These are phyloP conservation scores for Dryadomyces quercivorus DNA, from an alignment of 2,329 filamentous ascomycete species.

Conservation along the genomic window DNA sequence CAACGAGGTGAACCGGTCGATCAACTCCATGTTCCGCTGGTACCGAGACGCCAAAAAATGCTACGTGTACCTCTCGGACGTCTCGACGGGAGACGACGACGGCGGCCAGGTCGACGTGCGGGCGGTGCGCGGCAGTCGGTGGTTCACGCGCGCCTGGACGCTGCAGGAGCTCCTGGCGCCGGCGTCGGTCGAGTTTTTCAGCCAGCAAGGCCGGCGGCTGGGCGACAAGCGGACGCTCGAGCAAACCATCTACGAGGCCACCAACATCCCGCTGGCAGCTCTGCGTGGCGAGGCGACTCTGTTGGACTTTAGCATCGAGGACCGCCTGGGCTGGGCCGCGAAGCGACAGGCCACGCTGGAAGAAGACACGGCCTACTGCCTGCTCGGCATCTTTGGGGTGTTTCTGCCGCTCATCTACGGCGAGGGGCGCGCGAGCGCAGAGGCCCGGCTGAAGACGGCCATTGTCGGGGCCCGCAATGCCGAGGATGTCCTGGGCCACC, in stretches of 20 bases:
- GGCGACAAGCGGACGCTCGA: slow-evolving; percentile 16
- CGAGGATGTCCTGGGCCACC: not conserved
- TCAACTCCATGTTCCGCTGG: slow-evolving; percentile 9
- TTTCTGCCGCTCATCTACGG: slow-evolving; percentile 12
- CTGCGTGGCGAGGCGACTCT: slow-evolving; percentile 11
- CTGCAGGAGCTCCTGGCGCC: slow-evolving; percentile 16
- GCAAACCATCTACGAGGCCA: slow-evolving; percentile 14
- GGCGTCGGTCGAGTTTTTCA: slow-evolving; percentile 17
- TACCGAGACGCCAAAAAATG: slow-evolving; percentile 4
- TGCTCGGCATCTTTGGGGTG: slow-evolving; percentile 12
- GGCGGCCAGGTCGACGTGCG: not conserved
- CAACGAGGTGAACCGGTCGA: slow-evolving; percentile 5
- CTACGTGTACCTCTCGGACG: slow-evolving; percentile 7
- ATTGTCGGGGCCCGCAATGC: slow-evolving; percentile 1
- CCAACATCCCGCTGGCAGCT: slow-evolving; percentile 11
- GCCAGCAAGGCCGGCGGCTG: slow-evolving; percentile 10
- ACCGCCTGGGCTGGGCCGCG: slow-evolving; percentile 13
- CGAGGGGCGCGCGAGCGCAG: slow-evolving; percentile 6
- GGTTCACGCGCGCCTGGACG: slow-evolving; percentile 3
- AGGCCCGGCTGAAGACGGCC: slow-evolving; percentile 6
- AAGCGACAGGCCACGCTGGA: slow-evolving; percentile 6
- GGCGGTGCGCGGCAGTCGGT: not conserved
- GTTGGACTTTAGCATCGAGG: slow-evolving; percentile 10
- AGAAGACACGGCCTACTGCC: slow-evolving; percentile 13
- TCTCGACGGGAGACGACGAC: not conserved